These are phyloP conservation scores for Macadamia integrifolia DNA, from an alignment of 164 flowering plant species.

Conservation along the genomic window DNA sequence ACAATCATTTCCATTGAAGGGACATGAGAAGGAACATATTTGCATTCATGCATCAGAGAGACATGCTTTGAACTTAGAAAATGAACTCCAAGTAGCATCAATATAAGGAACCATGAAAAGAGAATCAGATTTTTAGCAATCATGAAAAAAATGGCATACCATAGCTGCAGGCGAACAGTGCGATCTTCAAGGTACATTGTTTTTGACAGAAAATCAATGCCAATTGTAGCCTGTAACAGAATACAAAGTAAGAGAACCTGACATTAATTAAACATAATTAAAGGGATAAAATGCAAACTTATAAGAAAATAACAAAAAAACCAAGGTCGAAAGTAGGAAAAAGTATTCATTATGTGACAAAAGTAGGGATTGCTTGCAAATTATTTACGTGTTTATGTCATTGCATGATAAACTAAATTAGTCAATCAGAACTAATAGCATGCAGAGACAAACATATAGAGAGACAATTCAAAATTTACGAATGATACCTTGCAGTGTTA, in stretches of 20 bases:
- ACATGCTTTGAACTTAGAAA: not conserved
- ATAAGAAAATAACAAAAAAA: not conserved
- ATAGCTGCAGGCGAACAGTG: conserved; percentile 79
- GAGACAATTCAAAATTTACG: not conserved
- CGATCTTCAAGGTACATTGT: conserved; percentile 94
- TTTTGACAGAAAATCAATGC: conserved; percentile 87
- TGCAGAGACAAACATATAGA: no score
- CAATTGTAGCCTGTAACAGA: conserved; percentile 70
- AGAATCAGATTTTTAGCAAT: not conserved
- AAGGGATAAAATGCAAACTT: no score
- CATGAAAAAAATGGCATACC: conserved; percentile 40
- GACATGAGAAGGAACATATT: not conserved
- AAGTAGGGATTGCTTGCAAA: no score
- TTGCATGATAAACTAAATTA: no score
- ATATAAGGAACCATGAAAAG: not conserved
- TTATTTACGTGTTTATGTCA: no score
- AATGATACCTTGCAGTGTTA: not conserved
- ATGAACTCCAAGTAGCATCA: not conserved
- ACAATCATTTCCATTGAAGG: not conserved
- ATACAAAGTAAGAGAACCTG: not conserved
- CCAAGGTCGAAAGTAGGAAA: not conserved
- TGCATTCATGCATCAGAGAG: no score
- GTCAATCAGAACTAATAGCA: no score
- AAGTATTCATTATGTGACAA: not conserved
- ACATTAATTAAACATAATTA: not conserved